Base-by-base conservation (phyloP, 176 grass and related monocot species). In the Typha latifolia region DNA sequence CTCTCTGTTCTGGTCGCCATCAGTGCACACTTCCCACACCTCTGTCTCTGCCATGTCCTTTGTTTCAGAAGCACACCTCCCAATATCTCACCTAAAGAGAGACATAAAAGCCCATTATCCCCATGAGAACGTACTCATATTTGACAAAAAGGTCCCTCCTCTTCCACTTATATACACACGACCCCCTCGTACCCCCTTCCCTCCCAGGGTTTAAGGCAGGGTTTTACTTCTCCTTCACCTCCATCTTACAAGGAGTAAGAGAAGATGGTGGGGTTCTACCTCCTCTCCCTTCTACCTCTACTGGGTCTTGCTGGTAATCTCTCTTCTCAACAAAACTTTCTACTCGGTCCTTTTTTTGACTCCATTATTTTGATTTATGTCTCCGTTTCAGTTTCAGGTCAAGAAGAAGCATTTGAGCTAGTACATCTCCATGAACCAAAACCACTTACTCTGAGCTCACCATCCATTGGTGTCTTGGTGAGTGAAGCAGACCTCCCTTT, bases 231-330 rank as follows among this genome's bases (percentile, higher is more conserved):
- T 23, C 23, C 50, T 18, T 16, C 14, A 24, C 26, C 14, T 56
- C 50, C 10, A 8, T 15, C 24, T 49, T 43, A 43, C 49, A 16
- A 12, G 15, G 53, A 62, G 20, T n/a, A 47, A 14, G 34, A 62
- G 55, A 78, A 51, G 71, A 64, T 64, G 59, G 59, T 79, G 77
- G 75, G 48, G 69, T 67, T 77, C 62, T 24, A 27, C 74, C 69
- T 22, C 65, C 69, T 16, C 69, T 83, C 53, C 27, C 57, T 74
- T 48, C 64, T 77, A 23, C 71, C 71, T 84, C 71, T 67, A 69
- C 69, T 74, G 70, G 75, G 81, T 84, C 81, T 84, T 84, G 62
- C 81, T 78, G 70, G 75, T 83, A 73, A 73, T 64, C 7, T 56
- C 29, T 67, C 12, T 15, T 14, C 31, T 32, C 66, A 43, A 43